Evolutionary conservation across 352 stramenopile genomes (phyloP).

Genomic region (Detonula confervacea): DNA sequence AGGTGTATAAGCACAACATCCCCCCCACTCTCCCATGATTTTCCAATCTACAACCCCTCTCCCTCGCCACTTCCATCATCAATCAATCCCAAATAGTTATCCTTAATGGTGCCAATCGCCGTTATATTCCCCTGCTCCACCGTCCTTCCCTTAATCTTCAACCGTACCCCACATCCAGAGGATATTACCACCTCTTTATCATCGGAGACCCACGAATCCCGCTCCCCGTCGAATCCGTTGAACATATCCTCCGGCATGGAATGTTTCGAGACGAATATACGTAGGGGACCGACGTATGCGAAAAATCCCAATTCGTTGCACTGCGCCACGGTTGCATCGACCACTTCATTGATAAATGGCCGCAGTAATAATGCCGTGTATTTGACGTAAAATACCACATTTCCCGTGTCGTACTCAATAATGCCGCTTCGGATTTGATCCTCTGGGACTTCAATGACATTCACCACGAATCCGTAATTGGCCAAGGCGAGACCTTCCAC

Average conservation of each 20-base stretch:
- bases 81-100: conserved; percentile 98
- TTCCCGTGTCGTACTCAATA: conserved; percentile 97
- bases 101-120: conserved; percentile 97
- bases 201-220: conserved; percentile 96
- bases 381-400: conserved; percentile 95
- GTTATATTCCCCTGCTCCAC: conserved; percentile 97
- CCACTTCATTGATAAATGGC: conserved; percentile 97
- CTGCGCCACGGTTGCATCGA: conserved; percentile 96
- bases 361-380: conserved; percentile 96
- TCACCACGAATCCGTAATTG: conserved; percentile 97
- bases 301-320: conserved; percentile 97
- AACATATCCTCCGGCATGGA: conserved; percentile 93
- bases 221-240: conserved; percentile 96
- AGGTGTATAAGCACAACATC: not conserved
- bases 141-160: conserved; percentile 97
- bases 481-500: conserved; percentile 95
- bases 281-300: conserved; percentile 93
- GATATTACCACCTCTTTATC: conserved; percentile 97
- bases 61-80: conserved; percentile 76
- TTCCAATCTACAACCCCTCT: conserved; percentile 33
- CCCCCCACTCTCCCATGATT: not conserved
- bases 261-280: conserved; percentile 96
- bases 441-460: conserved; percentile 95
- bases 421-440: conserved; percentile 95
- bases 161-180: conserved; percentile 92